Base-by-base conservation (phyloP, 768 basidiomycete species). In the Mycena haematopus region DNA sequence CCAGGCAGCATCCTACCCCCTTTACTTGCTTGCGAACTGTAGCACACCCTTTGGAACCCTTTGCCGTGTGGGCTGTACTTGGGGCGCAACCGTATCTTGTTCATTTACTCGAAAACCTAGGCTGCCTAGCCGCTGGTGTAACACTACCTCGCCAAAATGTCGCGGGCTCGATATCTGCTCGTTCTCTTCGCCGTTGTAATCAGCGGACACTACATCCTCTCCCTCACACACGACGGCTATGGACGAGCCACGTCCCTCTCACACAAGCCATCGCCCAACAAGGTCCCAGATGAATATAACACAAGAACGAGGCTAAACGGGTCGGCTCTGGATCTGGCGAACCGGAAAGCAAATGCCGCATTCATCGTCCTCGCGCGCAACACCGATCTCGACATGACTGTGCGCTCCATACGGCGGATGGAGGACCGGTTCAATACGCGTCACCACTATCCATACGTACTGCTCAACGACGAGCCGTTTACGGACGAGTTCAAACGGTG, bases 401-500 rank as follows among this genome's bases (percentile, higher is more conserved):
- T 92, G 59, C 79, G 78, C 60, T 89, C 88, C 64, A 84, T 95
- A 66, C 84, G 86, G 69, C 84, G 88, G 74, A 78, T 93, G 66
- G 95, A 96, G 77, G 87, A 90, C 68, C 78, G 89, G 52, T 96
- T 95, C 75, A 96, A 96, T 76, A 80, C 81, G 55, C 83, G 83
- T 68, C 89, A 86, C 64, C 77, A 81, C 44, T 96, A 96, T 70
- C 92, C 93, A 6, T 96, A 91, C 75, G 88, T 93, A 35, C 86
- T 96, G 74, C 79, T 96, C 65, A 96, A 96, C 69, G 93, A 96
- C 58, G 86, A 84, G 65, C 81, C 82, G 1, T 95, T 96, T 72
- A 81, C 85, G 22, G 86, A 88, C 9, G 84, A 87, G 27, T 95
- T 95, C 76, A 92, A 88, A 70, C 76, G 76, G 86, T 89, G 68